Evolutionary conservation across 2,329 filamentous ascomycete genomes (phyloP).

Genomic region (Colletotrichum sansevieriae): DNA sequence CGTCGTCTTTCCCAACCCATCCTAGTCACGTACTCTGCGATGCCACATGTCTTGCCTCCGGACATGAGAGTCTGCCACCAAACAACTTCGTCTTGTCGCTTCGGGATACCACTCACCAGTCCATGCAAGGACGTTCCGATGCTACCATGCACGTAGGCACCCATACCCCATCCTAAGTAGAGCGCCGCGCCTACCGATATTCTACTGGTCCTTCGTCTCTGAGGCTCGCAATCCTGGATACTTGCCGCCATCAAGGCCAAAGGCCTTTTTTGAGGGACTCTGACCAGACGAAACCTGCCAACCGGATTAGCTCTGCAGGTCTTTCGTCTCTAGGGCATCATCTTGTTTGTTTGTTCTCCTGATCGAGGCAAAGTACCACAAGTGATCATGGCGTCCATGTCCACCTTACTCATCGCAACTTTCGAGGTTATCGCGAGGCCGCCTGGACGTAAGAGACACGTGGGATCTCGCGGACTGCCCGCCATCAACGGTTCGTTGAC

Average conservation of each 20-base stretch:
- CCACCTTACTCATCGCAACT: background rate
- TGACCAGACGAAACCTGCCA: background rate
- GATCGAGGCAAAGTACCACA: background rate
- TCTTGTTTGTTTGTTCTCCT: background rate
- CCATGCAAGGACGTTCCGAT: slow-evolving; percentile 33
- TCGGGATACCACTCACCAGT: background rate
- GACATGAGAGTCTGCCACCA: slow-evolving; percentile 17
- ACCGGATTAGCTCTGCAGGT: background rate
- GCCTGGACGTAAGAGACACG: background rate
- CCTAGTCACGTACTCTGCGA: slow-evolving; percentile 28
- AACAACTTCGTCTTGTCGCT: slow-evolving; percentile 12
- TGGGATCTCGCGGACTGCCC: slow-evolving; percentile 11
- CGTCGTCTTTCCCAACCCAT: slow-evolving; percentile 5
- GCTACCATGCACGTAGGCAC: slow-evolving; percentile 20
- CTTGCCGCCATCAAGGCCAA: background rate
- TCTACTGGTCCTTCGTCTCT: background rate
- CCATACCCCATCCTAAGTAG: slow-evolving; percentile 1
- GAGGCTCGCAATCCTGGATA: background rate
- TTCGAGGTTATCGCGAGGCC: slow-evolving; percentile 9
- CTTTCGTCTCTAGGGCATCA: background rate
- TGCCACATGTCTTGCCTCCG: slow-evolving; percentile 37
- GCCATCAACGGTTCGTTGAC: slow-evolving; percentile 6
- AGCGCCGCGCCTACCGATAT: slow-evolving; percentile 2
- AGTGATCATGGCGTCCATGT: background rate
- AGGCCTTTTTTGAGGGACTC: background rate